Percentiles rank a stretch among this genome's conserved stretches.
These are phyloP conservation scores for Venturia effusa DNA, from an alignment of 2,329 filamentous ascomycete species.

Conservation along the genomic window DNA sequence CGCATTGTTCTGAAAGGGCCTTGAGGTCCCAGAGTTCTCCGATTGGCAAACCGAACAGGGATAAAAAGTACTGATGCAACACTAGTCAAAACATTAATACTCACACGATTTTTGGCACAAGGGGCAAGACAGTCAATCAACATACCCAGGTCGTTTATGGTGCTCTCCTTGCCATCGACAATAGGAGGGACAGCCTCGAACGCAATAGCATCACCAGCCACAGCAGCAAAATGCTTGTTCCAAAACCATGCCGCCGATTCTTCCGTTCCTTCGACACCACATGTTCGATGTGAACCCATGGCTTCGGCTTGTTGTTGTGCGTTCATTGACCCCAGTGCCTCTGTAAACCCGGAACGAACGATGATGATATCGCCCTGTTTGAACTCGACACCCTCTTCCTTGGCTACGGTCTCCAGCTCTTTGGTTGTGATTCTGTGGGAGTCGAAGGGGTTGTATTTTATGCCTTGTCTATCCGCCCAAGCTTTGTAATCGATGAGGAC, in stretches of 20 bases:
- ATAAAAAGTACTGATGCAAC: constrained; percentile 38
- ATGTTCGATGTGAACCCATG: constrained; percentile 27
- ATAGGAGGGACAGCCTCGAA: constrained; percentile 23
- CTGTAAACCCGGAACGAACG: constrained; percentile 35
- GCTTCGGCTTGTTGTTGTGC: constrained; percentile 27
- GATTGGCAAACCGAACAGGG: constrained; percentile 40
- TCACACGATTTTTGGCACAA: not conserved
- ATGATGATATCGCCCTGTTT: constrained; percentile 24
- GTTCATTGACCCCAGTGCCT: constrained; percentile 30
- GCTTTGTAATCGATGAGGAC: constrained; percentile 44
- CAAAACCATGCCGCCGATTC: constrained; percentile 18
- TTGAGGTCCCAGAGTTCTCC: constrained; percentile 42
- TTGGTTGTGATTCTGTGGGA: constrained; percentile 42
- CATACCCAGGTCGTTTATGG: constrained; percentile 7
- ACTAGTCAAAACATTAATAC: constrained; percentile 10
- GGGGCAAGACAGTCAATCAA: not conserved
- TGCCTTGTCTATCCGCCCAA: constrained; percentile 40
- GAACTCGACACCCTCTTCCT: constrained; percentile 10
- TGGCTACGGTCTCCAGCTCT: constrained; percentile 24
- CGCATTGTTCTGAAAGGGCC: constrained; percentile 30
- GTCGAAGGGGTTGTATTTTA: constrained; percentile 41
- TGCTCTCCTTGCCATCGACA: constrained; percentile 14
- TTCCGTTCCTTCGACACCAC: constrained; percentile 28
- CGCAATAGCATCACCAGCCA: constrained; percentile 23
- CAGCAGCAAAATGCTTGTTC: constrained; percentile 23